Conservation (phyloP, 1,139 yeast species). For the Tardiomyces blankii region DNA sequence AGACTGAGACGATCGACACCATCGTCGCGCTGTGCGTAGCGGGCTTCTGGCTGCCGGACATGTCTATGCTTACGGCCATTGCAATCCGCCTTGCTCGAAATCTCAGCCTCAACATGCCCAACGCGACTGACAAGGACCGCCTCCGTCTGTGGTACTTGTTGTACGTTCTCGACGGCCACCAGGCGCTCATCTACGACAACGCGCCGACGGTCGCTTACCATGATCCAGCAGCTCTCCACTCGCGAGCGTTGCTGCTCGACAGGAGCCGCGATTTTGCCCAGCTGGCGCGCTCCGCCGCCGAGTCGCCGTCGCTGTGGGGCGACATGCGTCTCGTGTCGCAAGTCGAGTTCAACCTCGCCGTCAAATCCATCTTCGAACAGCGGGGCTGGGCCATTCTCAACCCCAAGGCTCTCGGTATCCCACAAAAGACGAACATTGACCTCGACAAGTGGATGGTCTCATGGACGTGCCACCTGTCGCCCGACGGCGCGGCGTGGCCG, state of each 20-base stretch:
- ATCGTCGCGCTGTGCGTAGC: conserved; percentile 54
- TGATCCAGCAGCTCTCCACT: conserved; percentile 21
- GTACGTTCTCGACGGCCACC: conserved; percentile 62
- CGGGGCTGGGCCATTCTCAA: conserved; percentile 52
- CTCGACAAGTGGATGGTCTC: conserved; percentile 74
- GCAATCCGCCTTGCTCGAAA: conserved; percentile 56
- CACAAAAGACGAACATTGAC: conserved; percentile 55
- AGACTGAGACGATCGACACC: conserved; percentile 45
- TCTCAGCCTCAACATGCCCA: conserved; percentile 33
- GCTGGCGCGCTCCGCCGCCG: not conserved
- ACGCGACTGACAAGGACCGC: conserved; percentile 13
- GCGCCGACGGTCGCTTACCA: conserved; percentile 41
- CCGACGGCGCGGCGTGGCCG: conserved; percentile 50
- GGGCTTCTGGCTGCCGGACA: conserved; percentile 53
- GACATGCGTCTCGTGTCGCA: conserved; percentile 60
- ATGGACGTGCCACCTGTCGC: conserved; percentile 61
- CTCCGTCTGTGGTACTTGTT: conserved; percentile 56
- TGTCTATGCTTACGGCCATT: conserved; percentile 55
- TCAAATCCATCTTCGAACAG: conserved; percentile 47
- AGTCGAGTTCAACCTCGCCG: conserved; percentile 61
- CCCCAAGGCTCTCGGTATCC: conserved; percentile 55
- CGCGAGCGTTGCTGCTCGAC: conserved; percentile 7
- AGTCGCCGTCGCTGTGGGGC: conserved; percentile 13
- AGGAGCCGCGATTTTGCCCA: not conserved
- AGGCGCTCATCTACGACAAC: conserved; percentile 44